Evolutionary conservation across 257 asterid species (phyloP).

Genomic region (Solanum etuberosum): DNA sequence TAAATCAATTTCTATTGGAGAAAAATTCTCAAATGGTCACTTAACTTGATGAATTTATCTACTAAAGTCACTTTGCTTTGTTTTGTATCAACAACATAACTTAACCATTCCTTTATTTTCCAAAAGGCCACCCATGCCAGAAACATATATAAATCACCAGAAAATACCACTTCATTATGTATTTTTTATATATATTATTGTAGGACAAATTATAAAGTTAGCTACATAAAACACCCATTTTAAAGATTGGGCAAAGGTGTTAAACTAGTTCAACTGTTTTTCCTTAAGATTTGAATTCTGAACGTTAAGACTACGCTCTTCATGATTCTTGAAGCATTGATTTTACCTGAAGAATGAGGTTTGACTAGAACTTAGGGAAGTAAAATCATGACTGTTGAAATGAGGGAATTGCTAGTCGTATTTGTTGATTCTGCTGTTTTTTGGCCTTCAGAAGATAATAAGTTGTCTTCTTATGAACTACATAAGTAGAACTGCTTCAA

Average conservation of each 20-base stretch:
- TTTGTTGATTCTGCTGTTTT: background rate
- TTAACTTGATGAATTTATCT: background rate
- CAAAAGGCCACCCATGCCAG: background rate
- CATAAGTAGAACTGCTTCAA: constrained; percentile 27
- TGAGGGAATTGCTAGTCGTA: background rate
- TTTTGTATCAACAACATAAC: background rate
- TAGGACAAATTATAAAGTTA: background rate
- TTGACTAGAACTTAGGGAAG: background rate
- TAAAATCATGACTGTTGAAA: background rate
- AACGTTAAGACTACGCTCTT: background rate
- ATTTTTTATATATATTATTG: background rate
- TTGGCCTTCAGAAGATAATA: constrained; percentile 13
- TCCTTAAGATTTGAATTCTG: background rate
- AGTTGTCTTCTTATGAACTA: constrained; percentile 18
- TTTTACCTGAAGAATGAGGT: background rate
- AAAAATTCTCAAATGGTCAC: background rate
- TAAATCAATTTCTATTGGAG: background rate
- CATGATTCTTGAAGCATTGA: background rate
- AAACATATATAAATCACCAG: background rate
- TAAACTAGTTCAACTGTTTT: background rate
- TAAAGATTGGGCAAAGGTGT: background rate
- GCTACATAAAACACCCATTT: background rate
- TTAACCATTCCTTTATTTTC: background rate
- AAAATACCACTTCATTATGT: background rate
- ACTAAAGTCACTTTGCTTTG: background rate